These are phyloP conservation scores for Mycogone perniciosa DNA, from an alignment of 2,329 filamentous ascomycete genomes.

Conservation along the genomic window DNA sequence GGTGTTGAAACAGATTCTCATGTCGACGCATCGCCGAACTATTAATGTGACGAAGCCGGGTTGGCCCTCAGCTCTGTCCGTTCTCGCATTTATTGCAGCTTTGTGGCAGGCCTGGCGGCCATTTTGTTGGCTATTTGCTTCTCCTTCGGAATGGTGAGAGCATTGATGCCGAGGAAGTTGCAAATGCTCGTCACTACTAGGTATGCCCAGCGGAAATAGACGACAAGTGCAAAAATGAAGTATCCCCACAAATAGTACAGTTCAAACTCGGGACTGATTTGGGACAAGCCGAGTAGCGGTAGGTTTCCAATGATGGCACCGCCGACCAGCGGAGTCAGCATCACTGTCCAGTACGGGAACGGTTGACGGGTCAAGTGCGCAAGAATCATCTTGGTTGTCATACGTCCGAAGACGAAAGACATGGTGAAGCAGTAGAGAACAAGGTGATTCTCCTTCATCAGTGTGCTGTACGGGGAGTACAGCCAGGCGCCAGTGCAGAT, in stretches of 20 bases:
- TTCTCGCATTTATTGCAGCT: slow-evolving; percentile 24
- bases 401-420: slow-evolving; percentile 94
- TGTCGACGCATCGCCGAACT: too few species aligned
- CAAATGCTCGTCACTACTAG: slow-evolving; percentile 90
- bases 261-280: slow-evolving; percentile 61
- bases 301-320: slow-evolving; percentile 80
- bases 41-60: too few species aligned
- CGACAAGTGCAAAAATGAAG: slow-evolving; percentile 73
- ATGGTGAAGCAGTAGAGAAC: slow-evolving; percentile 89
- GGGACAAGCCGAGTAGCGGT: slow-evolving; percentile 65
- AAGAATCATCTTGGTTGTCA: slow-evolving; percentile 98
- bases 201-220: slow-evolving; percentile 90
- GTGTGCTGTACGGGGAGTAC: slow-evolving; percentile 77
- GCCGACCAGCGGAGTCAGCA: slow-evolving; percentile 79
- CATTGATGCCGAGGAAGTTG: slow-evolving; percentile 86
- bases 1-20: slow-evolving; percentile 1
- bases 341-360: slow-evolving; percentile 94
- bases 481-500: slow-evolving; percentile 74
- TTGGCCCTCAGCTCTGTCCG: too few species aligned
- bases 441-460: slow-evolving; percentile 79
- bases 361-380: slow-evolving; percentile 89
- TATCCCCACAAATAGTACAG: slow-evolving; percentile 78
- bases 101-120: slow-evolving; percentile 31
- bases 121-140: slow-evolving; percentile 52
- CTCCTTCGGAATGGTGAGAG: slow-evolving; percentile 71